Base-by-base conservation (phyloP, 768 basidiomycete genomes). In the Tricholoma sp. region DNA sequence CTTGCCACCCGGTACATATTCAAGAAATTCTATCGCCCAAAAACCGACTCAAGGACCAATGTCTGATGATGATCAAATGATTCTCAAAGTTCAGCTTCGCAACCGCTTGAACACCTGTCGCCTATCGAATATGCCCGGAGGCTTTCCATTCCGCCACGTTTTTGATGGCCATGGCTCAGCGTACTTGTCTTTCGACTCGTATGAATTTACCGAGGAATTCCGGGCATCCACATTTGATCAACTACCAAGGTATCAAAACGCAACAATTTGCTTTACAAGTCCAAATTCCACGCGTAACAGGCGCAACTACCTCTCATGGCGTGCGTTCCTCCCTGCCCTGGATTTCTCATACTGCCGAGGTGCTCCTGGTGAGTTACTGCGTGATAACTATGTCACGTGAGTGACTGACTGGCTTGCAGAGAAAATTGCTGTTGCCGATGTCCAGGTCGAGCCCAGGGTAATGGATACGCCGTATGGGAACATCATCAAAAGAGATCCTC, bases 121-220 rank as follows among this genome's bases (percentile, higher is more conserved):
- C 53, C 58, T 76, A 15, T 50, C 68, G 29, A 65, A 68, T 53
- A 65, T 72, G 60, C 72, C 69, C 20, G 58, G 52, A 12, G 73
- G 73, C 2, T 78, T 76, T 56, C 74, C 76, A 1, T 74, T 77
- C 56, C 70, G 61, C 39, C 65, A 62, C 52, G 58, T 62, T 39
- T 56, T 57, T 28, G 65, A 67, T 50, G 59, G 54, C 12, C 59
- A 65, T 31, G 68, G 67, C 15, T 52, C 57, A 3, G 53, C 57
- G 3, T 54, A 51, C 41, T 58, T 71, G 18, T 69, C 70, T 29
- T 63, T 71, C 49, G 66, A 65, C 28, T 65, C 74, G n/a, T 77
- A 70, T 52, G 73, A 76, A 53, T 71, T 76, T 55, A 60, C 57
- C 15, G 70, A 74, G 50, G 60, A 68, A 29, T 57, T 70, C n/a